phyloP scores from a whole-genome alignment of 805 yeast genomes.

The Candida endomychidarum region DNA sequence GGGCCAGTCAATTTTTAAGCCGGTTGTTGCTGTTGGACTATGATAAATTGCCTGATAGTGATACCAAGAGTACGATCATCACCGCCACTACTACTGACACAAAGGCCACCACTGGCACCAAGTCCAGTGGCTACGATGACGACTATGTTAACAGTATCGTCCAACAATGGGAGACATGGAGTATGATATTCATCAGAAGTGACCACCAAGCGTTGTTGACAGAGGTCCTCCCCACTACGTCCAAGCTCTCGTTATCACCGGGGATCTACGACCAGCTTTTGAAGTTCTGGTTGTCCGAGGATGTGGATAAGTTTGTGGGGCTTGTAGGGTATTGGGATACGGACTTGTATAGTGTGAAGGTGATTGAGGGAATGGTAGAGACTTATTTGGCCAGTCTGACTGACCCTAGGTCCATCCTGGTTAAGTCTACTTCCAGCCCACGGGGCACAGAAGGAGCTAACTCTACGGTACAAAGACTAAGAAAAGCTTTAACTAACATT shows the following conservation, averaged over 20 bases:
- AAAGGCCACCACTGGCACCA: slow-evolving; percentile 19
- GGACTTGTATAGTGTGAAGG: slow-evolving; percentile 47
- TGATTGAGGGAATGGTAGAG: slow-evolving; percentile 48
- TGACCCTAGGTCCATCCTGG: too few species aligned
- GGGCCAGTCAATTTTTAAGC: slow-evolving; percentile 51
- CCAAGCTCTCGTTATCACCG: slow-evolving; percentile 33
- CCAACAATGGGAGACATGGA: slow-evolving; percentile 65
- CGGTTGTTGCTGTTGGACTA: slow-evolving; percentile 20
- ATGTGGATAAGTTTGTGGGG: slow-evolving; percentile 33
- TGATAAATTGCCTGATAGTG: slow-evolving; percentile 26
- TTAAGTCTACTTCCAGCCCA: too few species aligned
- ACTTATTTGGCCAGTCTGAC: slow-evolving; percentile 36
- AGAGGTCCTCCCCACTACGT: slow-evolving; percentile 52
- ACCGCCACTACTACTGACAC: slow-evolving; percentile 21
- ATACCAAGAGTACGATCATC: slow-evolving; percentile 31
- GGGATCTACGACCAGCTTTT: slow-evolving; percentile 45
- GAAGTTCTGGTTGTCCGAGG: slow-evolving; percentile 39
- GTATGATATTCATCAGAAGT: slow-evolving; percentile 49
- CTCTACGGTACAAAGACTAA: too few species aligned
- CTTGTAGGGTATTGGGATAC: slow-evolving; percentile 59
- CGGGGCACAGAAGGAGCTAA: too few species aligned
- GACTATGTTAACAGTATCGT: slow-evolving; percentile 23
- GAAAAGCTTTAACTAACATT: slow-evolving; percentile 50
- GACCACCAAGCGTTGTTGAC: slow-evolving; percentile 49
- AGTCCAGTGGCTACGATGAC: slow-evolving; percentile 21